phyloP scores from a whole-genome alignment of 1,284 basidiomycete species.

The Gastroboletus turbinatus region DNA sequence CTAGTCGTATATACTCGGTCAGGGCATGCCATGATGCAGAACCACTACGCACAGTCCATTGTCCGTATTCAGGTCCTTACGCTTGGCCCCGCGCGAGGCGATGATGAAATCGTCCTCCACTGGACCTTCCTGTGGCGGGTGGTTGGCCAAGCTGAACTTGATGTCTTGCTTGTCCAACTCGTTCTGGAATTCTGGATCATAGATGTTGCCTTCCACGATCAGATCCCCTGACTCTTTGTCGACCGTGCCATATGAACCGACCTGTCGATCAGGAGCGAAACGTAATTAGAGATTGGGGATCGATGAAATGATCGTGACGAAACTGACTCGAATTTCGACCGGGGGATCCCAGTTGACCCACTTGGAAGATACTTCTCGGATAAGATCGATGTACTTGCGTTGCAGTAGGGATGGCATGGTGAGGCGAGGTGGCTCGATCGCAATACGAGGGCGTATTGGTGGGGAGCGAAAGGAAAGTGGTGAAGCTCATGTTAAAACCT shows the following conservation, averaged over 20 bases:
- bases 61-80: slow-evolving; percentile 1
- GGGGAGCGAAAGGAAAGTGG: too few species aligned
- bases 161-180: slow-evolving; percentile 16
- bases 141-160: slow-evolving; percentile 19
- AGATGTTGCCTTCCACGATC: slow-evolving; percentile 28
- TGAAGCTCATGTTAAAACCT: neutral
- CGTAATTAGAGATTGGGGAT: neutral
- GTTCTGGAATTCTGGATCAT: slow-evolving; percentile 23
- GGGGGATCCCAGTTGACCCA: slow-evolving; percentile 32
- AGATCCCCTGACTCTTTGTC: slow-evolving; percentile 24
- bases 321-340: slow-evolving; percentile 19
- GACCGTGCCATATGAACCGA: slow-evolving; percentile 28
- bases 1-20: slow-evolving; percentile 1
- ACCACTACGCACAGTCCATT: slow-evolving; percentile 10
- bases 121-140: slow-evolving; percentile 13
- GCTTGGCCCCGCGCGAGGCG: slow-evolving; percentile 13
- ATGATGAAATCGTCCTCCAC: slow-evolving; percentile 26
- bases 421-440: neutral
- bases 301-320: neutral
- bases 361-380: slow-evolving; percentile 23
- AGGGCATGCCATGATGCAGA: neutral
- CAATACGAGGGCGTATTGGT: neutral
- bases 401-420: slow-evolving; percentile 9
- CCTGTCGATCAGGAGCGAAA: slow-evolving; percentile 13
- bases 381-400: slow-evolving; percentile 32